phyloP scores from a whole-genome alignment of 31 red algal species.

The Asparagopsis taxiformis region DNA sequence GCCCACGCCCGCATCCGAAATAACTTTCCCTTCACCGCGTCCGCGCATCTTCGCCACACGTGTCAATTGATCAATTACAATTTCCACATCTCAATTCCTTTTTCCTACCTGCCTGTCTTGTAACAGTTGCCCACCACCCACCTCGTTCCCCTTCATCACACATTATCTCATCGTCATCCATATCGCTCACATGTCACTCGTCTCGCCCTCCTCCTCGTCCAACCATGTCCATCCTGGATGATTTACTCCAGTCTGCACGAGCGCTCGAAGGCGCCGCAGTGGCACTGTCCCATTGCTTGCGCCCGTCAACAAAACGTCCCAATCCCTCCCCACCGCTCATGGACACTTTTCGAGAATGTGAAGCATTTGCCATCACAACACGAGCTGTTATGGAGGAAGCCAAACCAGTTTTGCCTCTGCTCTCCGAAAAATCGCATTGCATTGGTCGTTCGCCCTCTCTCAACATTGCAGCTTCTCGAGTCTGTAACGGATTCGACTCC shows the following conservation, averaged over 20 bases:
- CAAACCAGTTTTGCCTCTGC: slow-evolving; percentile 22
- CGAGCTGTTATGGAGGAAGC: slow-evolving; percentile 56
- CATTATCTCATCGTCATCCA: too few species aligned
- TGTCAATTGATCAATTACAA: too few species aligned
- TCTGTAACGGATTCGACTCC: slow-evolving; percentile 70
- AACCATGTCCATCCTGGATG: too few species aligned
- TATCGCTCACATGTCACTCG: too few species aligned
- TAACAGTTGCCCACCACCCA: too few species aligned
- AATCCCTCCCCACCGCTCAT: neutral
- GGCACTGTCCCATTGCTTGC: slow-evolving; percentile 35
- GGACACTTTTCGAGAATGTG: slow-evolving; percentile 55
- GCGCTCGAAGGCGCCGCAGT: slow-evolving; percentile 54
- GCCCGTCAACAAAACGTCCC: neutral
- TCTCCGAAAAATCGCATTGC: slow-evolving; percentile 14
- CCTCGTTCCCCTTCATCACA: too few species aligned
- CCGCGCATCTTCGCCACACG: too few species aligned
- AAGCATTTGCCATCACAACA: slow-evolving; percentile 57
- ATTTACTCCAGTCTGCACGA: slow-evolving; percentile 9
- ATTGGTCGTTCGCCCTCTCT: slow-evolving; percentile 23
- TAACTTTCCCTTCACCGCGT: too few species aligned
- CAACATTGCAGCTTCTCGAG: neutral
- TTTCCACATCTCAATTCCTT: too few species aligned
- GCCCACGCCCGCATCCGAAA: too few species aligned
- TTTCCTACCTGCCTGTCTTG: too few species aligned
- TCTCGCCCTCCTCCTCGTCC: too few species aligned